Evolutionary conservation across 805 yeast genomes (phyloP).

Genomic region (Metschnikowia amazonensis): DNA sequence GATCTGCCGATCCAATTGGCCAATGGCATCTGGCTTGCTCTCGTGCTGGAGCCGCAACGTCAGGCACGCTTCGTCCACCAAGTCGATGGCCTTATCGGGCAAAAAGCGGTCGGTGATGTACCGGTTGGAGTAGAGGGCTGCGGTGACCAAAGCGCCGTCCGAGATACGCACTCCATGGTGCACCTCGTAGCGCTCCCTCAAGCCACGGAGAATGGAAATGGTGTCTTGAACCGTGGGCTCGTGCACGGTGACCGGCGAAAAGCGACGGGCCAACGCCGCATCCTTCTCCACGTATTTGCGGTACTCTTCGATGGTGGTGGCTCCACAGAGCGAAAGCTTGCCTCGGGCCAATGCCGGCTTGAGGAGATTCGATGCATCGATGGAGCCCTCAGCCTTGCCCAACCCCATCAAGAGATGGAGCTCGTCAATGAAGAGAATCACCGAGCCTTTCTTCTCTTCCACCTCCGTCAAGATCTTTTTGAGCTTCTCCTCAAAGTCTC

Average conservation of each 20-base stretch:
- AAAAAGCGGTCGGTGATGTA: constrained; percentile 87
- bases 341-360: constrained; percentile 96
- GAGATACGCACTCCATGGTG: constrained; percentile 96
- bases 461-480: constrained; percentile 80
- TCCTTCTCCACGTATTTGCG: constrained; percentile 92
- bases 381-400: constrained; percentile 91
- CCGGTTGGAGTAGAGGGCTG: constrained; percentile 84
- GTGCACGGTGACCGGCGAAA: constrained; percentile 78
- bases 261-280: constrained; percentile 91
- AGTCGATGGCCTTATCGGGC: constrained; percentile 96
- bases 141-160: constrained; percentile 89
- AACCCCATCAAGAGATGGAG: constrained; percentile 84
- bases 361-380: constrained; percentile 89
- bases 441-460: constrained; percentile 69
- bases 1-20: constrained; percentile 78
- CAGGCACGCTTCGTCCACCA: constrained; percentile 96
- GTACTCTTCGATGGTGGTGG: constrained; percentile 92
- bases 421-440: constrained; percentile 86
- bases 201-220: constrained; percentile 85
- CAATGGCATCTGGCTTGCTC: constrained; percentile 93
- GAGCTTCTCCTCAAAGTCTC: constrained; percentile 91
- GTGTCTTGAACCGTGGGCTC: constrained; percentile 93
- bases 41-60: constrained; percentile 92
- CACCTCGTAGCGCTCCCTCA: constrained; percentile 91
- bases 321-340: constrained; percentile 88